phyloP scores from a whole-genome alignment of 2,329 filamentous ascomycete genomes.

The Diaporthe humulicola region DNA sequence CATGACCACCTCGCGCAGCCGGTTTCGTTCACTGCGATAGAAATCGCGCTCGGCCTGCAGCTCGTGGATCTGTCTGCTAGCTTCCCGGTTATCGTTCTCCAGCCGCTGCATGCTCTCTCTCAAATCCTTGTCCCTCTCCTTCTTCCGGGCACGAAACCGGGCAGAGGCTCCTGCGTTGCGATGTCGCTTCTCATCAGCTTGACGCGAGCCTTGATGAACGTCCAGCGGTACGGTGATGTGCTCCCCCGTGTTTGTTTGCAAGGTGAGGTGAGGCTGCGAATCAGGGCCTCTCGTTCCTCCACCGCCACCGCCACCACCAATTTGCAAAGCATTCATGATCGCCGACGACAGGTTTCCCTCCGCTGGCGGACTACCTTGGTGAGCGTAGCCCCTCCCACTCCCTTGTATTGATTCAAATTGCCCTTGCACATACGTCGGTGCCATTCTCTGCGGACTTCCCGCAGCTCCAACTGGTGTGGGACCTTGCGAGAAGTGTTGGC shows the following conservation, averaged over 20 bases:
- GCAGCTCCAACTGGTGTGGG: slow-evolving; percentile 19
- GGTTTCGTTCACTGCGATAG: slow-evolving; percentile 80
- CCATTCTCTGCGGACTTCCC: slow-evolving; percentile 34
- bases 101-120: slow-evolving; percentile 77
- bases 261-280: slow-evolving; percentile 39
- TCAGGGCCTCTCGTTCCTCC: slow-evolving; percentile 36
- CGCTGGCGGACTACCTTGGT: slow-evolving; percentile 28
- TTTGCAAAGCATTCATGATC: slow-evolving; percentile 39
- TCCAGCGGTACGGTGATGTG: slow-evolving; percentile 77
- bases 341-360: slow-evolving; percentile 37
- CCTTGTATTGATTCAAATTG: slow-evolving; percentile 37
- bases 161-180: slow-evolving; percentile 89
- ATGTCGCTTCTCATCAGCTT: slow-evolving; percentile 87
- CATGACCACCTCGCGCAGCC: slow-evolving; percentile 75
- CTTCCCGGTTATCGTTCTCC: slow-evolving; percentile 76
- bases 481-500: slow-evolving; percentile 28
- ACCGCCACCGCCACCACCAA: slow-evolving; percentile 28
- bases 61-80: slow-evolving; percentile 66
- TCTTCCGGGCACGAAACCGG: slow-evolving; percentile 83
- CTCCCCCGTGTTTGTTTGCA: slow-evolving; percentile 49
- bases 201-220: slow-evolving; percentile 83
- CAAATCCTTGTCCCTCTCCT: slow-evolving; percentile 84
- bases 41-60: slow-evolving; percentile 76
- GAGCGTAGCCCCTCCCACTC: slow-evolving; percentile 28
- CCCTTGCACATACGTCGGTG: slow-evolving; percentile 37